phyloP scores from a whole-genome alignment of 495 filamentous ascomycete species.

The Neurospora tetraspora region DNA sequence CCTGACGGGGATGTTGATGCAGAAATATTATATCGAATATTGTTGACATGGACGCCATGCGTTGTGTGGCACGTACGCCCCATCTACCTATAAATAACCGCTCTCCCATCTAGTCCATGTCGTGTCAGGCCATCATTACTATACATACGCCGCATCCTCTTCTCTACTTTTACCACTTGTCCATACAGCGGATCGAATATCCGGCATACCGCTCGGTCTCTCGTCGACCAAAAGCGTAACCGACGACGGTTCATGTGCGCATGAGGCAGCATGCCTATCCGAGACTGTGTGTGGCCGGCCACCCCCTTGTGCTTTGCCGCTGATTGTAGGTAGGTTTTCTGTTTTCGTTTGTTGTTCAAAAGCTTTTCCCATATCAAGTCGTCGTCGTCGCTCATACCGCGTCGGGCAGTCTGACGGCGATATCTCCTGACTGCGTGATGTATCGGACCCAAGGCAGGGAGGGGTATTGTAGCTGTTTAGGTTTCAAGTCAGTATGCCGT shows the following conservation, averaged over 20 bases:
- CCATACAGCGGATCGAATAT: not conserved
- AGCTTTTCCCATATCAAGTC: not conserved
- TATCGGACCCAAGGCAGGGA: conserved; percentile 98
- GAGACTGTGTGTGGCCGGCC: not conserved
- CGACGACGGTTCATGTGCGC: not conserved
- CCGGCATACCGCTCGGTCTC: not conserved
- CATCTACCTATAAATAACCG: not conserved
- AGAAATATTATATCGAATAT: not conserved
- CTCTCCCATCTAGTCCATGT: not conserved
- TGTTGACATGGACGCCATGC: not conserved
- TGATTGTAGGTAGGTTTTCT: not conserved
- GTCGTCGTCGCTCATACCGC: conserved; percentile 45
- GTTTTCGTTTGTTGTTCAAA: not conserved
- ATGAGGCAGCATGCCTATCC: not conserved
- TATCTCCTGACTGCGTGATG: conserved; percentile 94
- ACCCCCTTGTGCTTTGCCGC: not conserved
- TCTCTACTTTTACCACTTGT: not conserved
- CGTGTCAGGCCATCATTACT: not conserved
- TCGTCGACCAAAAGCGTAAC: not conserved
- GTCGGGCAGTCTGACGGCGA: conserved; percentile 85
- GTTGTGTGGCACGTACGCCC: not conserved
- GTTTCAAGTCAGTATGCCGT: too few relatives aligned
- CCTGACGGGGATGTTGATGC: not conserved
- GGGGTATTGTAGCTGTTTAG: conserved; percentile 76
- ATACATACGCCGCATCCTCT: not conserved